These are phyloP conservation scores for Phytophthora uliginosa DNA, from an alignment of 352 stramenopile species.

Conservation along the genomic window DNA sequence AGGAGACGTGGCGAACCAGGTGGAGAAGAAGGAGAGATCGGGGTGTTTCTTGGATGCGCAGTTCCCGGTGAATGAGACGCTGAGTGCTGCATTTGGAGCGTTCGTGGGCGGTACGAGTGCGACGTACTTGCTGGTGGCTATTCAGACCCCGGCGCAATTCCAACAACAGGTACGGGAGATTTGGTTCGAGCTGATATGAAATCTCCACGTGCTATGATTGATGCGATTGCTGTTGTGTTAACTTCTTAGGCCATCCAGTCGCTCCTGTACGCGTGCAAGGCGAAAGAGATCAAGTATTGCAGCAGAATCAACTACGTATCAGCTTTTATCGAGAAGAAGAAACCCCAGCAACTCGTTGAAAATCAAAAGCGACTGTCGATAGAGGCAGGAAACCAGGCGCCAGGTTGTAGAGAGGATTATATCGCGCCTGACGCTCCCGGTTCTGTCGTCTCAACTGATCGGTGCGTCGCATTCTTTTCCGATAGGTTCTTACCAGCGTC, in stretches of 20 bases:
- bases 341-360: constrained; percentile 3
- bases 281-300: constrained; percentile 72
- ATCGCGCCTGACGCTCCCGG: not conserved
- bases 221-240: not conserved
- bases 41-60: constrained; percentile 68
- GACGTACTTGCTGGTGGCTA: constrained; percentile 70
- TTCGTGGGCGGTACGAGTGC: constrained; percentile 57
- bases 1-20: not conserved
- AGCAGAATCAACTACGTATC: constrained; percentile 46
- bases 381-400: constrained; percentile 8
- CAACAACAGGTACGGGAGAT: constrained; percentile 66
- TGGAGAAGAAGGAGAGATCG: constrained; percentile 14
- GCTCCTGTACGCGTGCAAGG: constrained; percentile 83
- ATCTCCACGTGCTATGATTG: not conserved
- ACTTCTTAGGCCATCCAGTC: constrained; percentile 73
- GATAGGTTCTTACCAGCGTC: not conserved
- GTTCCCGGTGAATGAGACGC: constrained; percentile 51
- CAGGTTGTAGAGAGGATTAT: constrained; percentile 19
- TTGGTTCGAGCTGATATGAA: not conserved
- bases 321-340: constrained; percentile 30
- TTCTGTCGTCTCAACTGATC: not conserved
- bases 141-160: constrained; percentile 62
- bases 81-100: constrained; percentile 56
- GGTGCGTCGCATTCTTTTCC: constrained; percentile 1
- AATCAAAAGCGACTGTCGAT: not conserved